Evolutionary conservation across 2,329 filamentous ascomycete genomes (phyloP), one percentile per base, ranked within the genome.

Genomic region (Ceratocystis eucalypticola): DNA sequence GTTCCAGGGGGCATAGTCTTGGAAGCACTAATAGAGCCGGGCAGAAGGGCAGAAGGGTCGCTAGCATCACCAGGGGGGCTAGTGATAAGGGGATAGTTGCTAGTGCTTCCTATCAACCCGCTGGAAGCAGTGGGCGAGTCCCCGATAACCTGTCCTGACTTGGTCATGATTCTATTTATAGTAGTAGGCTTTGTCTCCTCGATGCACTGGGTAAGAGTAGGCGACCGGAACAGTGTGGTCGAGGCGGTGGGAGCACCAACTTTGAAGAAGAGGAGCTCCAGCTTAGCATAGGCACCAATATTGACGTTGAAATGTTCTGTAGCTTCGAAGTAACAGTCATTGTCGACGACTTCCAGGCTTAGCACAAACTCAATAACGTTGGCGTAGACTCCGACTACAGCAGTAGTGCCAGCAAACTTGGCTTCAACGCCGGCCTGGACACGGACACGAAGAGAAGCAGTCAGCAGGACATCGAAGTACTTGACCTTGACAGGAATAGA

Each of bases 361-460:
- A 76, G 75, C 66, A 78, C 76, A 72, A 84, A 81, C 70, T 84
- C 79, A n/a, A 82, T 76, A 5, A 85, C 71, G 73, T 84, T 80
- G 67, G 78, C 77, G 71, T 76, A 83, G 55, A 83, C 73, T 55
- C 75, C 75, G 15, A 79, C 68, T 70, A 77, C 76, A 44, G 79
- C 76, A 69, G 76, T 78, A 25, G 79, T 75, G 50, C 75, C 75
- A 68, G 76, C 69, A 2, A 77, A 69, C 1, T 75, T 73, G 17
- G 77, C 73, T 33, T 74, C 70, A 17, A 77, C 71, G 55, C 76
- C 79, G 57, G 78, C 76, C 70, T 81, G 77, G 2, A 79, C 75
- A 65, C 80, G 79, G 5, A 84, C 73, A 22, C 80, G 80, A 10
- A 84, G 77, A 48, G 78, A 75, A 22, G 80, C 80, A 50, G 77